These are phyloP conservation scores for Fragaria iinumae DNA, from an alignment of 306 rosid species.

Conservation along the genomic window DNA sequence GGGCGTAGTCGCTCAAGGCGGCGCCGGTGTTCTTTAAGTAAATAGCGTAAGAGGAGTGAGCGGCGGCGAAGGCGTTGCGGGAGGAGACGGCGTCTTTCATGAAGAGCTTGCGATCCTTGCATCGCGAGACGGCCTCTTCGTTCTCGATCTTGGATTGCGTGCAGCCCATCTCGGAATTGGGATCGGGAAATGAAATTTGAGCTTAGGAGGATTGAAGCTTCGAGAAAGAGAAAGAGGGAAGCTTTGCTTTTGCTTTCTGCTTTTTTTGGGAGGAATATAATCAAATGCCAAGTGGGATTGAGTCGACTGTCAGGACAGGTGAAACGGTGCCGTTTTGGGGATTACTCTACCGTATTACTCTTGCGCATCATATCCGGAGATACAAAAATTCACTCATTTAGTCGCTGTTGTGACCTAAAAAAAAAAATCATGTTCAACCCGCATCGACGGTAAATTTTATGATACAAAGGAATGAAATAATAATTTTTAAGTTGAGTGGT, in stretches of 20 bases:
- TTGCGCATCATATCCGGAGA: too few species aligned
- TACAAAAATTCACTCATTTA: too few species aligned
- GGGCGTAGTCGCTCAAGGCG: constrained; percentile 74
- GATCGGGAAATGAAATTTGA: too few species aligned
- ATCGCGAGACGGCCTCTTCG: constrained; percentile 83
- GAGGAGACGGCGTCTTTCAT: constrained; percentile 71
- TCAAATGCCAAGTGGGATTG: not conserved
- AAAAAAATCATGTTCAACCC: too few species aligned
- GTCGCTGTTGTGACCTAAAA: too few species aligned
- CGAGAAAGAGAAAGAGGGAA: constrained; percentile 1
- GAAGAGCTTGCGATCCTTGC: constrained; percentile 71
- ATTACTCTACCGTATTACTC: too few species aligned
- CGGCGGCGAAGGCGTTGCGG: constrained; percentile 90
- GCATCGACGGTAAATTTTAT: too few species aligned
- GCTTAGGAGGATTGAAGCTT: not conserved
- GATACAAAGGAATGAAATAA: too few species aligned
- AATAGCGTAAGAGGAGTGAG: constrained; percentile 67
- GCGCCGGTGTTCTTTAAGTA: constrained; percentile 82
- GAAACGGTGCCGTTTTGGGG: not conserved
- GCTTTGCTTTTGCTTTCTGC: not conserved
- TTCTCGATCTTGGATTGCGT: constrained; percentile 92
- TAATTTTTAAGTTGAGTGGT: too few species aligned
- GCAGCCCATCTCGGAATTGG: constrained; percentile 61
- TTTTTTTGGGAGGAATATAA: not conserved
- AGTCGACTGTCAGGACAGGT: not conserved